Base-by-base conservation (phyloP, 78 protist species). In the Chrysochromulina tobinii region DNA sequence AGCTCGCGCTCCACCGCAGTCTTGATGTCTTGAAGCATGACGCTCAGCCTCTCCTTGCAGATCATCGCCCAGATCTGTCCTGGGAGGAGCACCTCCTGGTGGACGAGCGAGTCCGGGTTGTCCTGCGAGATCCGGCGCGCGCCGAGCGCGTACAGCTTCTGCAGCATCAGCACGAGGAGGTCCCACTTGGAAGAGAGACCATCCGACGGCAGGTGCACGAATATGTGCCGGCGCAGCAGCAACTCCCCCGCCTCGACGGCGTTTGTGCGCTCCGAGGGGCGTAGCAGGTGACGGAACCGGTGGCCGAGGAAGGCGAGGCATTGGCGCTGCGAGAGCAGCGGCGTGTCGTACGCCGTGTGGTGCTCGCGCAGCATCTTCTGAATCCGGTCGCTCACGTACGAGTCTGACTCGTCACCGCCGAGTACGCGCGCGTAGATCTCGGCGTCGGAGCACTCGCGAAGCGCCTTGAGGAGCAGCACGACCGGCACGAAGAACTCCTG, bases 401-500 rank as follows among this genome's bases (percentile, higher is more conserved):
- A 5, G 89, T 93, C 55, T 77, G 88, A 92, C 6, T 11, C 5
- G 61, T 85, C 94, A 48, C 94, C 93, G 64, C 58, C 91, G 7
- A 87, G 72, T 27, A 96, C 64, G 38, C 53, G 64, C 69, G 92
- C 95, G 92, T 55, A 96, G 59, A 98, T 96, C 81, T 96, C 18
- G 79, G 20, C 20, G 57, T 87, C 77, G 67, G 90, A 61, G 90
- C 55, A 54, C 69, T 55, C 53, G 68, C 68, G 57, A 38, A 59
- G 72, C 58, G 91, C 91, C 86, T 94, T 88, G 55, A 98, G 51
- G 21, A 98, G 14, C 14, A 98, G 87, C 15, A 92, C 81, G 59
- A 92, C 93, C 14, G 99, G 98, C 51, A 98, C 27, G 87, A 97
- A 94, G 92, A 92, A 98, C 92, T 97, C 97, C n/a, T 38, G 1